Evolutionary conservation across 257 asterid genomes (phyloP), one percentile per base, ranked within the genome.

Genomic region (Coffea canephora): DNA sequence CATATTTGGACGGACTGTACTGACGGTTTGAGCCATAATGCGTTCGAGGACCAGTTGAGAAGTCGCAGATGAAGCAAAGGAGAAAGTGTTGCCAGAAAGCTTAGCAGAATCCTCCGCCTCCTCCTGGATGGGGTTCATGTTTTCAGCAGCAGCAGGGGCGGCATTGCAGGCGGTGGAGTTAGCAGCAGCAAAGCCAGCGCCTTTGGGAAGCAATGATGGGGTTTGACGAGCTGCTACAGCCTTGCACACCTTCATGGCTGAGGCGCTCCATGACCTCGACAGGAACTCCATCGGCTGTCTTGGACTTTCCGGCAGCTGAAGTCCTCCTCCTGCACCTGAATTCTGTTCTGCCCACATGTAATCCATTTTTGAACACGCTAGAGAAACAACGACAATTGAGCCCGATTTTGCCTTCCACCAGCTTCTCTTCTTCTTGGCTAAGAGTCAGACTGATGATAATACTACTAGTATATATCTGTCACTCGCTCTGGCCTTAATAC

Each of bases 31-130:
- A 72, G 98, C 91, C 98, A 96, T 96, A 66, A 96, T 96, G 39
- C 99, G 97, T 82, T 96, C 98, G 31, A 96, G 96, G 45, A 94
- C 93, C 3, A 96, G 98, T 83, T 96, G 99, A n/a, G 97, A 96
- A 79, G 99, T 96, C 0, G 97, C 94, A 1, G 98, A 89, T 46
- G 98, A 96, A 80, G 98, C 98, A 19, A 96, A 96, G 2, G 97
- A 91, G 84, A 96, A 96, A 0, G 97, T 90, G 73, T 94, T 92
- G 1, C 99, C 97, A 1, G 97, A 85, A 48, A 96, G 92, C 82
- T 90, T 92, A 0, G 95, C 87, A 10, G 90, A 74, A 10, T 84
- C 89, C 8, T 88, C 90, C 9, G 89, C 97, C 39, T 88, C 97
- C 55, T 80, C 90, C 10, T 50, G 25, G 71, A 80, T 79, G 3